These are phyloP conservation scores for Verbena officinalis DNA, from an alignment of 257 asterid species.

Conservation along the genomic window DNA sequence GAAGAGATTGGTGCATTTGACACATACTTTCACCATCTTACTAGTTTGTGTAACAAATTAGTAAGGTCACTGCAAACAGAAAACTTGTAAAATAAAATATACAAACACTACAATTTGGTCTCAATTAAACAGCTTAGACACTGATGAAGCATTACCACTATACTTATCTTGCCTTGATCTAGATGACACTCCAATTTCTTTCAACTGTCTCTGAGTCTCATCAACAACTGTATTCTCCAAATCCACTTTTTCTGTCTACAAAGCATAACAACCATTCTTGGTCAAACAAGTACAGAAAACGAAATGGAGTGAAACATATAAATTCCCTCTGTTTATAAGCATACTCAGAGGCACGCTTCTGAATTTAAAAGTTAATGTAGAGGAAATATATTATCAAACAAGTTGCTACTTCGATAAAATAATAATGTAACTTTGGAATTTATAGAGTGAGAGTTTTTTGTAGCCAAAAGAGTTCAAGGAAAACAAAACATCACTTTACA, in stretches of 20 bases:
- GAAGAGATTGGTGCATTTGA: constrained; percentile 3
- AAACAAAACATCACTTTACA: constrained; percentile 1
- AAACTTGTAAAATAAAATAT: background rate
- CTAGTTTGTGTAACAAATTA: background rate
- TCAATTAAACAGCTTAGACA: constrained; percentile 3
- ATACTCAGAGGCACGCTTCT: constrained; percentile 5
- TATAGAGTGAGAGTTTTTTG: background rate
- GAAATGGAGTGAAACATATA: constrained; percentile 14
- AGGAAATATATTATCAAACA: background rate
- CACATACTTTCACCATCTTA: constrained; percentile 9
- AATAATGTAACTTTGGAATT: constrained; percentile 2
- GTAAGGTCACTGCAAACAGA: background rate
- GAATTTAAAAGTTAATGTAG: constrained; percentile 18
- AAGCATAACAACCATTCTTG: constrained; percentile 30
- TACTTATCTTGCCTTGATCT: constrained; percentile 81
- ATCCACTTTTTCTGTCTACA: constrained; percentile 97
- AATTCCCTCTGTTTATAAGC: constrained; percentile 13
- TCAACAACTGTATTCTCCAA: constrained; percentile 96
- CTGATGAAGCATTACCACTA: constrained; percentile 60
- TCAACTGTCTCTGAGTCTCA: constrained; percentile 88
- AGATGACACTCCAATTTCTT: constrained; percentile 66
- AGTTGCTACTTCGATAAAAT: background rate
- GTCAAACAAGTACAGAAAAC: constrained; percentile 28
- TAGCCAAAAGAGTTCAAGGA: constrained; percentile 7
- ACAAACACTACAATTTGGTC: constrained; percentile 16